Evolutionary conservation across 169 alveolate species (phyloP).

Genomic region (Neospora caninum): DNA sequence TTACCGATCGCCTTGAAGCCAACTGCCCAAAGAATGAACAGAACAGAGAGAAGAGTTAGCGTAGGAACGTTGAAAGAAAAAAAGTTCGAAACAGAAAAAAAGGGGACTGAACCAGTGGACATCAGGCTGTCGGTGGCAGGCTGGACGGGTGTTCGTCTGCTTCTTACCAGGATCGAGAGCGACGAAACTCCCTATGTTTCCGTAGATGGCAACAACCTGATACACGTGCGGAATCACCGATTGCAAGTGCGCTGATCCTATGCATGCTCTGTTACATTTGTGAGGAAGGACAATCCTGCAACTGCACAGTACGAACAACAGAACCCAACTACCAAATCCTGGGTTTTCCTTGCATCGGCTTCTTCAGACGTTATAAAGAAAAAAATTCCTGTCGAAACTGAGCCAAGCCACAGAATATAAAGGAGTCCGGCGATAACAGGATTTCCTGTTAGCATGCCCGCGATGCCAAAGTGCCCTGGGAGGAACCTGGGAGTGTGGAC

Average conservation of each 20-base stretch:
- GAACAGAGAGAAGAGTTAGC: not conserved
- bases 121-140: not conserved
- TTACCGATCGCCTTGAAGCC: not conserved
- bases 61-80: not conserved
- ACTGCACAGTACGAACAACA: constrained; percentile 3
- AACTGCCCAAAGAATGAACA: not conserved
- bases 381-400: not conserved
- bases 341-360: constrained; percentile 13
- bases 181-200: not conserved
- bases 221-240: not conserved
- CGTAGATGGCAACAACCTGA: not conserved
- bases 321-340: not conserved
- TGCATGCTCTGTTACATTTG: not conserved
- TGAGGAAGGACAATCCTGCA: constrained; percentile 1
- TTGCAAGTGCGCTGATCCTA: not conserved
- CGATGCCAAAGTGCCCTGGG: constrained; percentile 19
- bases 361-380: not conserved
- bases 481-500: not conserved
- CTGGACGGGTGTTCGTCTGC: not conserved
- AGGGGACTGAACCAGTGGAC: not conserved
- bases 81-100: not conserved
- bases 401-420: not conserved
- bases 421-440: not conserved
- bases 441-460: not conserved
- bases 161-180: constrained; percentile 36